Percentiles rank a stretch among this genome's conserved stretches.
Evolutionary conservation across 2,329 filamentous ascomycete species (phyloP).

Genomic region (Fusarium sp.): DNA sequence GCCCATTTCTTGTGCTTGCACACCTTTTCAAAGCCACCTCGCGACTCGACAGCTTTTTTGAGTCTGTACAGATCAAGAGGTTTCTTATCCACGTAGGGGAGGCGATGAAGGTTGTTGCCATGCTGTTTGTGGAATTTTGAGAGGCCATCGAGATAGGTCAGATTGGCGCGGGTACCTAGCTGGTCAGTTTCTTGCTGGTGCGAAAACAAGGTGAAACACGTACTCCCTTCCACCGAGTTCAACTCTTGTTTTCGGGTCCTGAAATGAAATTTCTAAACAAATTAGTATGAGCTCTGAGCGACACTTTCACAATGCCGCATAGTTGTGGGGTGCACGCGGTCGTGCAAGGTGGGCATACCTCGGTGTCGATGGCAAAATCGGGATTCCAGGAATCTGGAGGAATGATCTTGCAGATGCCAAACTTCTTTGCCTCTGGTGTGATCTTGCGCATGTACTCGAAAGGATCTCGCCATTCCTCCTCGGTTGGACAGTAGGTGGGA

Average conservation of each 20-base stretch:
- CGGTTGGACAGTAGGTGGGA: constrained; percentile 88
- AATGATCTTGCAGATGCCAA: constrained; percentile 95
- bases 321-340: constrained; percentile 15
- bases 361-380: constrained; percentile 94
- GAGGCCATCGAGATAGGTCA: constrained; percentile 95
- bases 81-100: constrained; percentile 97
- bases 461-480: constrained; percentile 95
- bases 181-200: constrained; percentile 48
- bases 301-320: constrained; percentile 6
- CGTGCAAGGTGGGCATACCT: constrained; percentile 66
- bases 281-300: constrained; percentile 17
- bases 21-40: constrained; percentile 95
- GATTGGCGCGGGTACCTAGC: constrained; percentile 89
- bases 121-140: constrained; percentile 97
- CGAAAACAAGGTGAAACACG: constrained; percentile 49
- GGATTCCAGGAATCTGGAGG: constrained; percentile 95
- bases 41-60: constrained; percentile 95
- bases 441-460: constrained; percentile 96
- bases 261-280: constrained; percentile 88
- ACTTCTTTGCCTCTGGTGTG: constrained; percentile 83
- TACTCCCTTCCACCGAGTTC: constrained; percentile 98
- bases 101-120: constrained; percentile 91
- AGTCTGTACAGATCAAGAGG: constrained; percentile 94
- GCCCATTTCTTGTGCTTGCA: constrained; percentile 99
- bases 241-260: constrained; percentile 95